Conservation (phyloP, 441 rosid species). For the Gossypium laxum region DNA sequence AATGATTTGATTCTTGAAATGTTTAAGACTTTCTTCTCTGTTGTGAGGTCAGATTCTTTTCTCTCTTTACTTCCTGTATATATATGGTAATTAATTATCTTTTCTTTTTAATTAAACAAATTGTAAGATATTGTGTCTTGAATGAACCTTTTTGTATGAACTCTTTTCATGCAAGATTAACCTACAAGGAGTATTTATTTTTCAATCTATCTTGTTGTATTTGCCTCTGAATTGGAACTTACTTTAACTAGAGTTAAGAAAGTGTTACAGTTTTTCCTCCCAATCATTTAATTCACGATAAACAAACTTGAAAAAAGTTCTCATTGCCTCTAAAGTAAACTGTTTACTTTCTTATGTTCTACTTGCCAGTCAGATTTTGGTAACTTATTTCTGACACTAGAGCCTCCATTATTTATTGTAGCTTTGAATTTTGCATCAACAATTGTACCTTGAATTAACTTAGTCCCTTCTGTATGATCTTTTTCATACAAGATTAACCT, state of each 20-base stretch:
- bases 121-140: constrained; percentile 3
- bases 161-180: background rate
- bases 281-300: background rate
- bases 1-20: constrained; percentile 54
- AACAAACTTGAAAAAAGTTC: background rate
- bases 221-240: background rate
- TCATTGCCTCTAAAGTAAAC: background rate
- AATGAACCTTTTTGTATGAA: background rate
- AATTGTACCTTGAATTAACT: constrained; percentile 7
- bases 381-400: background rate
- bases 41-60: constrained; percentile 49
- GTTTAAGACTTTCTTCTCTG: constrained; percentile 67
- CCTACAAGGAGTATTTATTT: background rate
- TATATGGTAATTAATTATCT: background rate
- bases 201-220: background rate
- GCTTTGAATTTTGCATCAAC: background rate
- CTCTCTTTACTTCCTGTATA: constrained; percentile 3
- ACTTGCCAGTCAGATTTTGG: background rate
- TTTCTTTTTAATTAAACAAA: background rate
- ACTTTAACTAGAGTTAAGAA: background rate
- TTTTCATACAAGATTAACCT: background rate
- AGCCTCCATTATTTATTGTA: background rate
- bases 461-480: background rate
- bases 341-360: background rate
- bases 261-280: background rate